Evolutionary conservation across 78 protist species (phyloP), one percentile per base, ranked within the genome.

Genomic region (Speleostelium caveatum): DNA sequence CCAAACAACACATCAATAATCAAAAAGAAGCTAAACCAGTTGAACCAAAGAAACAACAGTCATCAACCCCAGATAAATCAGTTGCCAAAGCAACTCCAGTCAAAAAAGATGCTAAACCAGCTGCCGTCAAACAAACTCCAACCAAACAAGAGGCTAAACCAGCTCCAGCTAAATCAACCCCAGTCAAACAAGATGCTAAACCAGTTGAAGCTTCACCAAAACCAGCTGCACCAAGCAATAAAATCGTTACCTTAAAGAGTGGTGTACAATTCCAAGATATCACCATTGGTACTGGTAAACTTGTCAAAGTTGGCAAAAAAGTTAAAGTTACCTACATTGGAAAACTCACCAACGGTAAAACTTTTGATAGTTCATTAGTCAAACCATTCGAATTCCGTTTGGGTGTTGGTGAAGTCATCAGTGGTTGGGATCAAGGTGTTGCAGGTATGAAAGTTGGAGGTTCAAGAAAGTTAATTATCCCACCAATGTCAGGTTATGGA

Each of bases 341-440:
- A 22, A 62, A 69, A 51, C 61, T 96, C 26, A 53, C 53, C 60
- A 68, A 72, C 83, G 94, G 92, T 49, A 92, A 86, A 51, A 76
- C 49, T 62, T 93, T 93, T 51, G 97, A 96, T 79, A 69, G 78
- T 1, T 68, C 95, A 4, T 59, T 95, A 69, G n/a, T 6, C 10
- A 49, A 33, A 66, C 92, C 97, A 38, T 75, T 80, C 86, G n/a
- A 41, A 28, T 95, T 92, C 93, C 62, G 73, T 30, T 59, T 87
- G 21, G 86, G 79, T 63, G 68, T 75, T 30, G 73, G 88, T 30
- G 95, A 95, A 73, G 97, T 95, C 42, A 95, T 96, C 77, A 33
- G 36, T 24, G 98, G 98, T 39, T 96, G 98, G 98, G 96, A 95
- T 78, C 2, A 74, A 5, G 98, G 98, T 67, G 42, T 96, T 26